Evolutionary conservation across 768 basidiomycete genomes (phyloP).

Genomic region (Serpula lacrymans): DNA sequence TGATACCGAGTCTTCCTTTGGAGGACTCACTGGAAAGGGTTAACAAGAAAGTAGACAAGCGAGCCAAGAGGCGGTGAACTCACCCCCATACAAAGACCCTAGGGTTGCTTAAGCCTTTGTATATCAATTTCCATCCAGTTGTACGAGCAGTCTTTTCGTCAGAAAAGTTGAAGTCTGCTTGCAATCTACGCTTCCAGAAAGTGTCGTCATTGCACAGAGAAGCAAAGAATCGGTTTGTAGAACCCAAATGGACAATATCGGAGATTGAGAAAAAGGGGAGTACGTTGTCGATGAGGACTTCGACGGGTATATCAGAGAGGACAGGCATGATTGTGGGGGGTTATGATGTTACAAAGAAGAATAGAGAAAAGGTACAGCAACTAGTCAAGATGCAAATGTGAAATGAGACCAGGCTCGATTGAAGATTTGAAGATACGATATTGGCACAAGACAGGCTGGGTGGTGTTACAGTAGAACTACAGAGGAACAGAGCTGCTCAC

Average conservation of each 20-base stretch:
- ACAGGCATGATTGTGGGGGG: constrained; percentile 30
- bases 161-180: constrained; percentile 76
- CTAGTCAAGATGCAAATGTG: too few relatives aligned
- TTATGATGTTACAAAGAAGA: constrained; percentile 3
- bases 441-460: too few relatives aligned
- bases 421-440: too few relatives aligned
- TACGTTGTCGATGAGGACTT: constrained; percentile 75
- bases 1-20: constrained; percentile 63
- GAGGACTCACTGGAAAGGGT: constrained; percentile 47
- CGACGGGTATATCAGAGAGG: constrained; percentile 61
- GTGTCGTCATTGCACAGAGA: constrained; percentile 64
- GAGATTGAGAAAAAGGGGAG: constrained; percentile 50
- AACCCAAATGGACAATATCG: constrained; percentile 56
- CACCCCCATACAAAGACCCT: constrained; percentile 61
- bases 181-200: constrained; percentile 72
- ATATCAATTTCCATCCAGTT: constrained; percentile 78
- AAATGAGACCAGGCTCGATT: too few relatives aligned
- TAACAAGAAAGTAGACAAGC: constrained; percentile 6
- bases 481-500: too few relatives aligned
- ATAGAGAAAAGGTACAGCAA: background rate
- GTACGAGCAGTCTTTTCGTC: constrained; percentile 68
- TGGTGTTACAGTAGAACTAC: too few relatives aligned
- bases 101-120: constrained; percentile 61
- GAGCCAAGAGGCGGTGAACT: constrained; percentile 11
- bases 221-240: constrained; percentile 65